Conservation (phyloP, 2,329 filamentous ascomycete species). For the Rachicladosporium sp. region DNA sequence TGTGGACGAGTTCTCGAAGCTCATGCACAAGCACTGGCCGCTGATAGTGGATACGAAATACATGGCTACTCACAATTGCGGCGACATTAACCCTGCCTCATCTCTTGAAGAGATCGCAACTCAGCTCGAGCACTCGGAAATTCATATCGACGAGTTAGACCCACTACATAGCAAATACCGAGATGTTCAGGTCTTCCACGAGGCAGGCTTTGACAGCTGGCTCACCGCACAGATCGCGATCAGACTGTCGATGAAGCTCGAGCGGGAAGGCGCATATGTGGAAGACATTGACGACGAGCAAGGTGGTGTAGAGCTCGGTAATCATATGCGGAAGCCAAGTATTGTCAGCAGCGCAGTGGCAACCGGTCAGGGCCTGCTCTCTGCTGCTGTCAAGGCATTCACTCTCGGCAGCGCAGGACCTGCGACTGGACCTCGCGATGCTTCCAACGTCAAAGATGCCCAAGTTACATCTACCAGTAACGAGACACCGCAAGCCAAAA, state of each 20-base stretch:
- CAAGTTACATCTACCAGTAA: neutral
- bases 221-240: conserved; percentile 48
- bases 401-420: neutral
- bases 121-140: conserved; percentile 25
- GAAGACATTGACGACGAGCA: conserved; percentile 11
- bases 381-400: conserved; percentile 3
- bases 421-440: too few species aligned
- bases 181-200: conserved; percentile 35
- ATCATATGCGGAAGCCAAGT: neutral
- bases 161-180: conserved; percentile 30
- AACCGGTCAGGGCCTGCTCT: conserved; percentile 3
- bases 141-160: conserved; percentile 31
- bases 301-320: conserved; percentile 9
- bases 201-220: conserved; percentile 52
- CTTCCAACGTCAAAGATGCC: neutral
- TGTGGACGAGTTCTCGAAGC: conserved; percentile 39
- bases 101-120: conserved; percentile 38
- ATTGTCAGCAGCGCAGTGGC: conserved; percentile 2
- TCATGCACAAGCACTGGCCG: conserved; percentile 43
- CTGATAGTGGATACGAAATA: conserved; percentile 52
- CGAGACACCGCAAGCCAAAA: neutral
- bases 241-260: conserved; percentile 41
- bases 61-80: conserved; percentile 45
- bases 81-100: conserved; percentile 37
- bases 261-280: conserved; percentile 26